A percentile compares a stretch with the other conserved stretches of the same genome.
Conservation (phyloP, 306 rosid species). For the Parietaria judaica region DNA sequence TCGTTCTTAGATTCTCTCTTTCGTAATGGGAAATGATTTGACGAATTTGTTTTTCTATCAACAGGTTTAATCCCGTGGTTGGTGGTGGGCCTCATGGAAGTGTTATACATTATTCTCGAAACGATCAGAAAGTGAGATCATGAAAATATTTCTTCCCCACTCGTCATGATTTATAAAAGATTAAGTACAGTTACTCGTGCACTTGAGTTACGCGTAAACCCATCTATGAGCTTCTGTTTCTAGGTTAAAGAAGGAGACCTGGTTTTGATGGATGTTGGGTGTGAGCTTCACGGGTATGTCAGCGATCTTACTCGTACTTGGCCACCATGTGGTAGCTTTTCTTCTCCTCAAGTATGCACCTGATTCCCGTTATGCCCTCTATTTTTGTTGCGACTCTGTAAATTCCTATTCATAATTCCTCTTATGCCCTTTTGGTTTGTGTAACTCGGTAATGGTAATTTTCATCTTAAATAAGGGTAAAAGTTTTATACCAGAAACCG, state of each 20-base stretch:
- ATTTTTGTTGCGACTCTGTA: neutral
- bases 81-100: slow-evolving; percentile 93
- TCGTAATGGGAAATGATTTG: slow-evolving; percentile 5
- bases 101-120: slow-evolving; percentile 81
- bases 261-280: slow-evolving; percentile 95
- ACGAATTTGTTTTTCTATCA: slow-evolving; percentile 9
- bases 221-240: slow-evolving; percentile 13
- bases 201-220: neutral
- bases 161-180: neutral
- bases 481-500: too few relatives aligned
- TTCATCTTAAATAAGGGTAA: too few relatives aligned
- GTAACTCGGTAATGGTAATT: too few relatives aligned
- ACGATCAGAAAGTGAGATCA: slow-evolving; percentile 74
- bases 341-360: slow-evolving; percentile 59
- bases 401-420: neutral
- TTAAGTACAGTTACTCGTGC: neutral
- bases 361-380: neutral
- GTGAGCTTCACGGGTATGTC: slow-evolving; percentile 82
- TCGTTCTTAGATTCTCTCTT: slow-evolving; percentile 3
- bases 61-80: slow-evolving; percentile 92
- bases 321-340: slow-evolving; percentile 88
- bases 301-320: slow-evolving; percentile 97
- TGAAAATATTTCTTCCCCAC: neutral
- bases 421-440: neutral
- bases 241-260: slow-evolving; percentile 83